Percentiles rank a stretch among this genome's conserved stretches.
Evolutionary conservation across 495 filamentous ascomycete species (phyloP).

Genomic region (Penicillium daleae): DNA sequence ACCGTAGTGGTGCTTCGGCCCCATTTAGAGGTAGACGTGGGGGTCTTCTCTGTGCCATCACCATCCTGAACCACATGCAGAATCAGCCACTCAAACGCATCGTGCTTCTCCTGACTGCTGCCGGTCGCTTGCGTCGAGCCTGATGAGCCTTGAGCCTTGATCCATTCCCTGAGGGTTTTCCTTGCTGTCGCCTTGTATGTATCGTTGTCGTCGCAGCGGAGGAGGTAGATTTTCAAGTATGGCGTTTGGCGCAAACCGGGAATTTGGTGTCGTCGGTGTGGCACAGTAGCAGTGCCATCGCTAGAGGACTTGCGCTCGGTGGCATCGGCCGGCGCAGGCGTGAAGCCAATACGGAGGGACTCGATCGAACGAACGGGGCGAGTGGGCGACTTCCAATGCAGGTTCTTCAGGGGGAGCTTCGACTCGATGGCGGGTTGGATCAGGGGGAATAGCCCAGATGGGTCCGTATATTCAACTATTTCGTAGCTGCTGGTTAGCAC

Average conservation of each 20-base stretch:
- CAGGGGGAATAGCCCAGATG: slow-evolving; percentile 79
- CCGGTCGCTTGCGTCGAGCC: slow-evolving; percentile 38
- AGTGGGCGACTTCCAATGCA: slow-evolving; percentile 94
- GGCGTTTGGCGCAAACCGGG: slow-evolving; percentile 91
- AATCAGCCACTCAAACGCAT: slow-evolving; percentile 97
- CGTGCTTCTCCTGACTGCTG: slow-evolving; percentile 75
- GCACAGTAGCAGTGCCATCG: slow-evolving; percentile 39
- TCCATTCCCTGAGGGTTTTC: slow-evolving; percentile 85
- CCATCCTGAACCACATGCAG: slow-evolving; percentile 78
- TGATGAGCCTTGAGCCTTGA: slow-evolving; percentile 70
- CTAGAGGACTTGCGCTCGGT: slow-evolving; percentile 41
- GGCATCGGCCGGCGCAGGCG: slow-evolving; percentile 53
- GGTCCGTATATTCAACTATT: slow-evolving; percentile 78
- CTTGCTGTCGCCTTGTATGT: slow-evolving; percentile 81
- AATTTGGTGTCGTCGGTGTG: slow-evolving; percentile 88
- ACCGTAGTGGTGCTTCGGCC: slow-evolving; percentile 77
- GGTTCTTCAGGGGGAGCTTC: slow-evolving; percentile 85
- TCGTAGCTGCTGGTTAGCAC: slow-evolving; percentile 10
- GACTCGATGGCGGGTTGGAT: slow-evolving; percentile 75
- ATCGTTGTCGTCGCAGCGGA: slow-evolving; percentile 93
- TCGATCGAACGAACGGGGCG: slow-evolving; percentile 90
- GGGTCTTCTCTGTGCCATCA: slow-evolving; percentile 63
- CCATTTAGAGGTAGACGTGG: slow-evolving; percentile 77
- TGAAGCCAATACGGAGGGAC: slow-evolving; percentile 85
- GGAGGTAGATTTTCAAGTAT: slow-evolving; percentile 86